Evolutionary conservation across 805 yeast genomes (phyloP).

Genomic region (Saccharomycopsis sp.): DNA sequence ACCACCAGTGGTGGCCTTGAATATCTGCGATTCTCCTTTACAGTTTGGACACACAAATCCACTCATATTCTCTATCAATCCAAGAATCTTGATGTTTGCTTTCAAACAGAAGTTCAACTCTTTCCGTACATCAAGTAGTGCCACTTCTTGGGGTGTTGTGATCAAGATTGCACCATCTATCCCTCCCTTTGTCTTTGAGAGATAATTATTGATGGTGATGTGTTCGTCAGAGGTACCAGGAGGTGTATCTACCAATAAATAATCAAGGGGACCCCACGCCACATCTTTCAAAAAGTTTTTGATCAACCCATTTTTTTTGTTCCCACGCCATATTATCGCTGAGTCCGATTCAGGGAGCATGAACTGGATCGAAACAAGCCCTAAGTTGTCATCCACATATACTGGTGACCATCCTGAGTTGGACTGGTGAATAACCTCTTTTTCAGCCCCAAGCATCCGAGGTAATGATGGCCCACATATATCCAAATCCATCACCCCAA

Average conservation of each 20-base stretch:
- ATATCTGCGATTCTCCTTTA: conserved; percentile 81
- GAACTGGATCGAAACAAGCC: conserved; percentile 91
- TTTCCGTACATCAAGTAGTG: conserved; percentile 87
- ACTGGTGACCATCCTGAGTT: conserved; percentile 96
- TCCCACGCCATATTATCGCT: conserved; percentile 95
- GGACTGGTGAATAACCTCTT: conserved; percentile 81
- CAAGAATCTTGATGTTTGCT: conserved; percentile 79
- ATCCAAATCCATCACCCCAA: conserved; percentile 96
- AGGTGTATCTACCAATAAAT: conserved; percentile 85
- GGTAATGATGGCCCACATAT: conserved; percentile 98
- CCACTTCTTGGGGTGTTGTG: conserved; percentile 98
- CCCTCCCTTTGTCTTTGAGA: conserved; percentile 67
- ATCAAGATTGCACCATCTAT: conserved; percentile 93
- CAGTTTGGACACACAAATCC: conserved; percentile 98
- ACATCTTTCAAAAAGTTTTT: conserved; percentile 93
- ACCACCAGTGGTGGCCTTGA: conserved; percentile 96
- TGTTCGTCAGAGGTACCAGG: conserved; percentile 99
- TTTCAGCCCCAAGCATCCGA: conserved; percentile 84
- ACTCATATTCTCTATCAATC: conserved; percentile 95
- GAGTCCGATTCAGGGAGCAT: conserved; percentile 91
- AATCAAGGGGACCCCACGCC: conserved; percentile 71
- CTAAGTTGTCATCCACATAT: conserved; percentile 89
- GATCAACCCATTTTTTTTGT: conserved; percentile 88
- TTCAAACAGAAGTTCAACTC: conserved; percentile 92
- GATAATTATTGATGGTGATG: conserved; percentile 75